Base-by-base conservation (phyloP, 805 yeast genomes). In the Starmerella lactis-condensi region DNA sequence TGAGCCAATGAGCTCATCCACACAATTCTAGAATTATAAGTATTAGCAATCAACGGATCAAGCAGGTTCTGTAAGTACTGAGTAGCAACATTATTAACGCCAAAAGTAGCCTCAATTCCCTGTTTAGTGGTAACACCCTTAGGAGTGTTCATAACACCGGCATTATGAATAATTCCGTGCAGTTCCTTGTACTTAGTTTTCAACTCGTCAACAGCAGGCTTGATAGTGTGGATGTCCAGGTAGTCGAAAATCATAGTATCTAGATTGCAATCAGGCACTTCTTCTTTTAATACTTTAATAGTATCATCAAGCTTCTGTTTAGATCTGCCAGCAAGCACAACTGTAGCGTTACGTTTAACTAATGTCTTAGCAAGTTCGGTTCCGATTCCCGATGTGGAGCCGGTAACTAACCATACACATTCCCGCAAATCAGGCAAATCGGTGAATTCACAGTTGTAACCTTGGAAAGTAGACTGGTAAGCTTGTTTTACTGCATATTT, bases 1-100 rank as follows among this genome's bases (percentile, higher is more conserved):
- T 56, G 62, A 1, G 54, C 62, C 21, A 52, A 29, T 1, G 69
- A 64, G 1, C 65, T 41, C 2, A 63, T 52, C 60, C 67, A 65
- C 6, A 65, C 55, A 21, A 65, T 50, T 30, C 71, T 51, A 6
- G 60, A 51, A 25, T 45, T 35, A 2, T 57, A 52, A 2, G 63
- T 48, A 17, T 51, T 41, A 16, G 53, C 34, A 12, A 66, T 36
- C 4, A 61, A 36, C 6, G 62, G 62, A 27, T 45, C 46, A 2
- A 45, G 39, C 3, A 37, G 32, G 32, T 53, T 53, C 37, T 62
- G 59, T 14, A 66, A 46, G n/a, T 63, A 43, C 31, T 54, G 61
- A 17, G 65, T 63, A 2, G 63, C 71, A 11, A 67, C 39, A 13
- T 45, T 56, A 43, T 66, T 67, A 13, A 60, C 57, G 7, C 67